Conservation (phyloP, 1,284 basidiomycete genomes). For the Golubevia sp. region DNA sequence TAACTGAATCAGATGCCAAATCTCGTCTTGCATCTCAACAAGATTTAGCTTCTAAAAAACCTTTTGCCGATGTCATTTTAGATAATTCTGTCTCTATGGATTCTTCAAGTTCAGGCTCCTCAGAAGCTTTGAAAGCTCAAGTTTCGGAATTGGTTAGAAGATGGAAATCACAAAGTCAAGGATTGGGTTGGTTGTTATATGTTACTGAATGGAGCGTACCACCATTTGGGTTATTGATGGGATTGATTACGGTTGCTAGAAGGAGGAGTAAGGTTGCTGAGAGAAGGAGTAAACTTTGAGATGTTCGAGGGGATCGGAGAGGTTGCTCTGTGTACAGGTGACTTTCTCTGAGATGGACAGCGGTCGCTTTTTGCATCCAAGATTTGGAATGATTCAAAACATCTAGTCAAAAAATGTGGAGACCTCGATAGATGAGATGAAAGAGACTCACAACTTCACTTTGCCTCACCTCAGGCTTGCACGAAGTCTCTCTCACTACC, state of each 20-base stretch:
- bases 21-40: conserved; percentile 44
- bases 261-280: conserved; percentile 14
- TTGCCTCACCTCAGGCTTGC: conserved; percentile 22
- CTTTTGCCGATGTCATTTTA: conserved; percentile 52
- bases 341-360: conserved; percentile 23
- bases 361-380: no score
- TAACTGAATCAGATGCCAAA: conserved; percentile 42
- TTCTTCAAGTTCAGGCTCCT: conserved; percentile 12
- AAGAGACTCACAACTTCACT: conserved; percentile 22
- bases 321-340: not conserved
- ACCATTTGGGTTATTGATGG: conserved; percentile 39
- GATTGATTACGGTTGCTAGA: conserved; percentile 19
- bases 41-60: conserved; percentile 32
- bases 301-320: not conserved
- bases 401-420: conserved; percentile 25
- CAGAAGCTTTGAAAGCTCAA: conserved; percentile 26
- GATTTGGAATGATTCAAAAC: conserved; percentile 28
- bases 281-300: conserved; percentile 6
- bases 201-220: conserved; percentile 47
- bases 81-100: conserved; percentile 43
- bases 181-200: conserved; percentile 18
- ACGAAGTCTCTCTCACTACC: not conserved
- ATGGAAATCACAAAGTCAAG: conserved; percentile 22
- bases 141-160: conserved; percentile 32
- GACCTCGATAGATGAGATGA: conserved; percentile 20